Base-by-base conservation (phyloP, 805 yeast species). In the Brettanomyces bruxellensis region DNA sequence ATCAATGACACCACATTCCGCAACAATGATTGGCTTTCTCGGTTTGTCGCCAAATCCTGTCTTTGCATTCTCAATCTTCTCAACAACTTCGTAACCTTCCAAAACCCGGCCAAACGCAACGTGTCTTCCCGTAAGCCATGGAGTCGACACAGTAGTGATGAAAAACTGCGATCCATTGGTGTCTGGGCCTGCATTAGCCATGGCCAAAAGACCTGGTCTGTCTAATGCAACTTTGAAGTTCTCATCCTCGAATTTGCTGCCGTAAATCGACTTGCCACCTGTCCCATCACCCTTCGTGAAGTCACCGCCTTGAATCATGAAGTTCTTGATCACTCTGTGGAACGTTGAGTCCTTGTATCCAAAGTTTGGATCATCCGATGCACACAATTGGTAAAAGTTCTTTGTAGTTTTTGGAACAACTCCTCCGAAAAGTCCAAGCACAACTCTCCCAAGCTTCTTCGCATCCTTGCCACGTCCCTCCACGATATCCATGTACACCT, bases 21-120 rank as follows among this genome's bases (percentile, higher is more conserved):
- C 74, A 55, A 90, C 83, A 52, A 68, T 72, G 50, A 91, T 71
- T 25, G 77, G 78, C 56, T 75, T 75, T 47, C 65, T 66, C 46
- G 99, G 99, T 54, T 70, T 75, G 67, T 88, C 93, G 53, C 85
- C 79, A 56, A 73, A 68, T 49, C 70, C 68, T 24, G 95, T 88
- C 68, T 80, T 78, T 51, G 85, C 79, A 42, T 65, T 65, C 68
- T 89, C 96, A 60, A 93, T 79, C 65, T 77, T 73, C 54, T 73
- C 67, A 47, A 91, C 86, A 44, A 88, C 78, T 53, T 91, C 96
- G 71, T 80, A 73, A 43, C 98, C 98, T 47, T 83, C 89, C 14
- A 88, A 48, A 47, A 93, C 96, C 69, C 88, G 87, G 54, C 99
- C 99, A 60, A 93, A 93, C 38, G 93, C 99, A 61, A 93, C 99